phyloP scores from a whole-genome alignment of 1,284 basidiomycete genomes.

The Ustilago xerochloae region DNA sequence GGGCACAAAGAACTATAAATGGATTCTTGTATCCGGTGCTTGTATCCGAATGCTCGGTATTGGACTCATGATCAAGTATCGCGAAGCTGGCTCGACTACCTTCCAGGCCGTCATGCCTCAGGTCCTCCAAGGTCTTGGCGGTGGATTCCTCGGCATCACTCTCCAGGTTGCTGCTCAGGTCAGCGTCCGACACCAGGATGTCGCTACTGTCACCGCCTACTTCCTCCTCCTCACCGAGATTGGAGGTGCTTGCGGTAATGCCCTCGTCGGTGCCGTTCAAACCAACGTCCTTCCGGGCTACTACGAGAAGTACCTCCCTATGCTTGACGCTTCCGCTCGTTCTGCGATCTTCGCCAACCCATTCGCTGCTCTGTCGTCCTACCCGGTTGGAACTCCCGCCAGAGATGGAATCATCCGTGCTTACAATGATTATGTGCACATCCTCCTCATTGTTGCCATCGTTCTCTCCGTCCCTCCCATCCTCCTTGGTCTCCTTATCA shows the following conservation, averaged over 20 bases:
- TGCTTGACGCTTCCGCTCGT: conserved; percentile 28
- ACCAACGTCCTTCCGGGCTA: conserved; percentile 47
- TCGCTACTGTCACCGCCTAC: conserved; percentile 66
- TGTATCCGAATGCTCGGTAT: conserved; percentile 61
- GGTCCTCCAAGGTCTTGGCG: conserved; percentile 65
- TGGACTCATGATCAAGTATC: conserved; percentile 66
- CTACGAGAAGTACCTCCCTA: conserved; percentile 45
- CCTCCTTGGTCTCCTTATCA: conserved; percentile 50
- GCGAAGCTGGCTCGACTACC: conserved; percentile 47
- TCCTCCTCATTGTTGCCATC: conserved; percentile 57
- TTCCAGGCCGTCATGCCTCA: conserved; percentile 65
- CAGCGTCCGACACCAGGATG: conserved; percentile 65
- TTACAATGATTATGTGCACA: conserved; percentile 61
- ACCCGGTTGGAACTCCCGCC: conserved; percentile 51
- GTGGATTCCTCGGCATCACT: conserved; percentile 63
- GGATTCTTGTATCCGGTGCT: conserved; percentile 53
- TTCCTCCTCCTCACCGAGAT: conserved; percentile 63
- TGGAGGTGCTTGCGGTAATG: conserved; percentile 61
- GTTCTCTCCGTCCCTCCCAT: conserved; percentile 57
- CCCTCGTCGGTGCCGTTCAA: conserved; percentile 60
- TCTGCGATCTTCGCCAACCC: conserved; percentile 34
- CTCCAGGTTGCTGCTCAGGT: conserved; percentile 65
- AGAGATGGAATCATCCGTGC: conserved; percentile 54
- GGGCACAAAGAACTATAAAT: conserved; percentile 65
- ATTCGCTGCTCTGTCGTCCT: conserved; percentile 2